phyloP scores from a whole-genome alignment of 2,329 filamentous ascomycete species.

The Fusarium acutatum region DNA sequence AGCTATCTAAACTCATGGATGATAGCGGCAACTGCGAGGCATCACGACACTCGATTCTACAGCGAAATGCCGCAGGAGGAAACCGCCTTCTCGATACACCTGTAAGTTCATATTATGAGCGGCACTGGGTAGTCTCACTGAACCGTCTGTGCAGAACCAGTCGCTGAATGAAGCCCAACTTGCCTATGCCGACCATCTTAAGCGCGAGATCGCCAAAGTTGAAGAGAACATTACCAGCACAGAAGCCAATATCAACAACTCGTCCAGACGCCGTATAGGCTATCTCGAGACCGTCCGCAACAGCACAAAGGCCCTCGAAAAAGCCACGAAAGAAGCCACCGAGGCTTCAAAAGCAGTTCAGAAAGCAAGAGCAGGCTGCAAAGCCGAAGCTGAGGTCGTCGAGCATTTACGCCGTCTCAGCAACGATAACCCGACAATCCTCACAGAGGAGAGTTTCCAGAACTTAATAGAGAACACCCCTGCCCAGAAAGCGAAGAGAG shows the following conservation, averaged over 20 bases:
- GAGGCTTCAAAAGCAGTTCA: background rate
- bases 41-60: background rate
- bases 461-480: background rate
- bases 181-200: background rate
- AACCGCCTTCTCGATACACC: background rate
- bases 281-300: background rate
- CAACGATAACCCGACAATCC: background rate
- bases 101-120: background rate
- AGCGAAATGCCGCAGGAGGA: background rate
- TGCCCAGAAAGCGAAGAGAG: background rate
- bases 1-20: background rate
- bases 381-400: background rate
- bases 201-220: background rate
- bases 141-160: background rate
- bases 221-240: background rate
- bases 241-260: background rate
- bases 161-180: background rate
- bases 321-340: background rate
- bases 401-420: background rate
- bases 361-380: background rate
- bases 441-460: background rate
- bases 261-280: background rate
- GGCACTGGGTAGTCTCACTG: background rate
- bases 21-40: background rate
- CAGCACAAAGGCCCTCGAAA: background rate